Percentiles rank a stretch among this genome's conserved stretches.
These are phyloP conservation scores for Umbelopsis sp. DNA, from an alignment of 371 early-diverging fungal genomes.

Conservation along the genomic window DNA sequence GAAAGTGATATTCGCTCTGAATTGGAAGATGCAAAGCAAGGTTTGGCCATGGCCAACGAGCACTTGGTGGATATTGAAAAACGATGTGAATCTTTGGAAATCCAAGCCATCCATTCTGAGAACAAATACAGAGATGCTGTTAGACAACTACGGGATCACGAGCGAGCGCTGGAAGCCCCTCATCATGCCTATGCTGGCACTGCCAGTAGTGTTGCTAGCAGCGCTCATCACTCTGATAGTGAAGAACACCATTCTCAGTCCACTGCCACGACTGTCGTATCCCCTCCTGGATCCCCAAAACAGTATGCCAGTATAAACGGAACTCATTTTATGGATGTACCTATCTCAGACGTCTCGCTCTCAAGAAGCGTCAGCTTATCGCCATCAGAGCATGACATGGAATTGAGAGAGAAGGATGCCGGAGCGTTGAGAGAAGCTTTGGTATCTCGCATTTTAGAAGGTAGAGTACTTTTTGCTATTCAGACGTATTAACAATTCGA, in stretches of 20 bases:
- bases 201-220: slow-evolving; percentile 9
- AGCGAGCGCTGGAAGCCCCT: slow-evolving; percentile 15
- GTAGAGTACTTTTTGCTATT: slow-evolving; percentile 19
- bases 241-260: slow-evolving; percentile 1
- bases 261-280: not conserved
- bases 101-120: slow-evolving; percentile 37
- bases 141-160: slow-evolving; percentile 31
- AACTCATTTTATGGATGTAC: not conserved
- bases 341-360: not conserved
- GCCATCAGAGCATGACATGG: slow-evolving; percentile 3
- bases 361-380: not conserved
- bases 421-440: slow-evolving; percentile 38
- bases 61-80: slow-evolving; percentile 39
- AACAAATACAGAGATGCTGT: slow-evolving; percentile 44
- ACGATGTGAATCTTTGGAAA: slow-evolving; percentile 37
- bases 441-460: slow-evolving; percentile 47
- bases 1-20: slow-evolving; percentile 51
- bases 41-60: slow-evolving; percentile 30
- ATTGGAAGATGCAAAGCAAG: slow-evolving; percentile 39
- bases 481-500: not conserved
- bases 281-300: slow-evolving; percentile 7
- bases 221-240: slow-evolving; percentile 17
- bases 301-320: slow-evolving; percentile 1
- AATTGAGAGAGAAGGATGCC: slow-evolving; percentile 15
- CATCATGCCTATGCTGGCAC: slow-evolving; percentile 17